A percentile compares a stretch with the other conserved stretches of the same genome.
These are phyloP conservation scores for Eragrostis nindensis DNA, from an alignment of 176 grass and related monocot species.

Conservation along the genomic window DNA sequence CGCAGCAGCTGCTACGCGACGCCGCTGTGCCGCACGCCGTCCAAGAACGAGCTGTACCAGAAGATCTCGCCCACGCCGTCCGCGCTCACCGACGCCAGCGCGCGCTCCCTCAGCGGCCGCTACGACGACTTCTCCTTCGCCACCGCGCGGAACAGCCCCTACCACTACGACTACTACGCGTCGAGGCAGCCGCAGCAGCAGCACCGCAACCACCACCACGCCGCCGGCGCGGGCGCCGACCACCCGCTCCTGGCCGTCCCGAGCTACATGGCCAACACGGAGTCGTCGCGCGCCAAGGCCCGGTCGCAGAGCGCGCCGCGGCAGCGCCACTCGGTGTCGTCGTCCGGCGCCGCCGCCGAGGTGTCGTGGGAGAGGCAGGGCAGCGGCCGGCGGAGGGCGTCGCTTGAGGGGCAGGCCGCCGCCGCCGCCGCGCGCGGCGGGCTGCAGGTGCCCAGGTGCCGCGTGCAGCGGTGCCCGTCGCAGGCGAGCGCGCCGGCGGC, in stretches of 20 bases:
- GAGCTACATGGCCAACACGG: constrained; percentile 88
- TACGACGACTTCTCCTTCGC: constrained; percentile 82
- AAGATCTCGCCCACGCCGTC: constrained; percentile 68
- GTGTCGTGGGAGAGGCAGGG: constrained; percentile 53
- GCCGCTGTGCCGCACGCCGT: constrained; percentile 64
- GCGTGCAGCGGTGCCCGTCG: constrained; percentile 51
- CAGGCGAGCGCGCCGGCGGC: constrained; percentile 43
- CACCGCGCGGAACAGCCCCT: constrained; percentile 58
- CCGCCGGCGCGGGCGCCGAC: neutral
- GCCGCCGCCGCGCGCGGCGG: neutral
- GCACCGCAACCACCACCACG: neutral
- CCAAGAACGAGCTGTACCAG: constrained; percentile 48
- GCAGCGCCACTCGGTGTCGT: constrained; percentile 63
- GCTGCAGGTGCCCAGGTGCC: constrained; percentile 10
- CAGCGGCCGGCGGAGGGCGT: constrained; percentile 50
- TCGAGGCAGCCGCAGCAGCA: constrained; percentile 20
- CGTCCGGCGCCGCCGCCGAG: neutral
- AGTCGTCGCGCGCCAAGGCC: constrained; percentile 78
- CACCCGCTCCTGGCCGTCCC: constrained; percentile 55
- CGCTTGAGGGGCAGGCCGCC: constrained; percentile 49
- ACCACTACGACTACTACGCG: constrained; percentile 3
- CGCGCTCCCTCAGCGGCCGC: constrained; percentile 57
- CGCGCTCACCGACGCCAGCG: constrained; percentile 66
- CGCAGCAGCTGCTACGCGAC: constrained; percentile 56
- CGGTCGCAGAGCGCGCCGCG: constrained; percentile 74